phyloP scores from a whole-genome alignment of 1,284 basidiomycete species.

The Boletus mariae region DNA sequence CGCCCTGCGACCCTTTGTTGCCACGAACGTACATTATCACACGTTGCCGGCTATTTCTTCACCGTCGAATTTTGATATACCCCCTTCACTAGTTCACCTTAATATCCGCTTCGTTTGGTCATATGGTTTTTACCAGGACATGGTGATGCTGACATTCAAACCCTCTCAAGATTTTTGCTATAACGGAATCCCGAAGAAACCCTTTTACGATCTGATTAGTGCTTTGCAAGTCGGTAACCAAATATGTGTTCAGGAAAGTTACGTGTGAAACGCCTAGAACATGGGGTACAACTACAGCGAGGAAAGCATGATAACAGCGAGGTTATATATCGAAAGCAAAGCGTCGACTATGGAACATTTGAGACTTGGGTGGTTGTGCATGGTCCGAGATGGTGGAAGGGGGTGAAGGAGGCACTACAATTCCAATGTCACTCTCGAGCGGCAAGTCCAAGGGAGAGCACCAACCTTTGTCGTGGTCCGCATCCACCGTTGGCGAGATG shows the following conservation, averaged over 20 bases:
- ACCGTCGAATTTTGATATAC: slow-evolving; percentile 32
- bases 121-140: slow-evolving; percentile 32
- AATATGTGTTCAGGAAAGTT: slow-evolving; percentile 12
- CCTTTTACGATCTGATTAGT: slow-evolving; percentile 29
- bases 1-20: slow-evolving; percentile 22
- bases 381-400: neutral
- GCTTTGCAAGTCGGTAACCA: slow-evolving; percentile 27
- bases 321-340: neutral
- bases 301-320: slow-evolving; percentile 2
- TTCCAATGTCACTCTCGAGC: neutral
- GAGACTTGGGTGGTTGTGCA: neutral
- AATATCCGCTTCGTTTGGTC: slow-evolving; percentile 36
- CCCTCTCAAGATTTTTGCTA: slow-evolving; percentile 20
- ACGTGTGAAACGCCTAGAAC: slow-evolving; percentile 4
- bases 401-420: slow-evolving; percentile 3
- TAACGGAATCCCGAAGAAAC: slow-evolving; percentile 24
- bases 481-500: neutral
- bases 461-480: slow-evolving; percentile 2
- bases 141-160: slow-evolving; percentile 27
- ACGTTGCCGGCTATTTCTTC: slow-evolving; percentile 27
- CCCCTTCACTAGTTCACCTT: slow-evolving; percentile 33
- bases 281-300: neutral
- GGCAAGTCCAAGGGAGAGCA: neutral
- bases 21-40: slow-evolving; percentile 24
- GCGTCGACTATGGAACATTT: neutral